Base-by-base conservation (phyloP, 192 early-diverging fungal genomes). In the Coemansia sp. region DNA sequence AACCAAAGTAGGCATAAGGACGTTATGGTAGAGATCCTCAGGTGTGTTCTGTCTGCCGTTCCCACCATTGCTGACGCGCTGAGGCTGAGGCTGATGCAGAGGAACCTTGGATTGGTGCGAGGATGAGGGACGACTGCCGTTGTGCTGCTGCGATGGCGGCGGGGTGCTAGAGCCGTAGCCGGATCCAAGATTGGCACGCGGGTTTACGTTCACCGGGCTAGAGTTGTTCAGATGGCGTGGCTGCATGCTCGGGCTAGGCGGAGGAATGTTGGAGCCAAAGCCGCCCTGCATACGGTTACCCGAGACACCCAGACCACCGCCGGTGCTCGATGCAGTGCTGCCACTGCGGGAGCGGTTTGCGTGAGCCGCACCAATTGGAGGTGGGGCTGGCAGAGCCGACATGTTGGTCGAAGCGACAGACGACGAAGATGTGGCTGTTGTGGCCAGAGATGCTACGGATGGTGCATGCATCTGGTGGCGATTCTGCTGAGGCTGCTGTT, bases 1-100 rank as follows among this genome's bases (percentile, higher is more conserved):
- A 39, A 74, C 57, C 33, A 74, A 50, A 13, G 62, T 79, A 10
- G 66, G 66, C 67, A 79, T 79, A 13, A 79, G 60, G 30, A 79
- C 61, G 41, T 75, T 70, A 51, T 74, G 63, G 48, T 79, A 74
- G 17, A 79, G 55, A 27, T 75, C 77, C 47, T 78, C 65, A 13
- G 62, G 55, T 4, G 60, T 45, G 39, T 35, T 50, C 55, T 65
- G 73, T 23, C 72, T 63, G n/a, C n/a, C n/a, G n/a, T n/a, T n/a
- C n/a, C n/a, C n/a, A n/a, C n/a, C n/a, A n/a, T n/a, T n/a, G 33
- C 46, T 48, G 9, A 41, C 59, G 18, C 64, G 64, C 38, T 60
- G 72, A 3, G 58, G 64, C 60, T 67, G 72, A 13, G 64, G 65
- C 3, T 56, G 53, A 11, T 52, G 60, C 15, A 46, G 42, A 15